Conservation (phyloP, 1,284 basidiomycete genomes). For the Cutaneotrichosporon dermatis region DNA sequence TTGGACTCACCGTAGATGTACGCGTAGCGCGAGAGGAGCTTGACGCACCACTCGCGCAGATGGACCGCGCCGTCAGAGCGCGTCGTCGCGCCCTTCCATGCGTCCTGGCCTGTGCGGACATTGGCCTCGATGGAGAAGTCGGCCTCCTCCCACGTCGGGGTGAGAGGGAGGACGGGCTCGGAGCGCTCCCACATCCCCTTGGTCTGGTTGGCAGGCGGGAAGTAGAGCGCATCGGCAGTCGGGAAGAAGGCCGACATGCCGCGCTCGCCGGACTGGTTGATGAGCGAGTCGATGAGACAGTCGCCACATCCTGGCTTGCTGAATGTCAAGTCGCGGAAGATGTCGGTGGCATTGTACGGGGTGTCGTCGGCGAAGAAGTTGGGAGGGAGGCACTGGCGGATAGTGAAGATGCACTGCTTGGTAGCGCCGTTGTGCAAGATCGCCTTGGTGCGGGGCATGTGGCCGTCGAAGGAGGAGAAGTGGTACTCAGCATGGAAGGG, state of each 20-base stretch:
- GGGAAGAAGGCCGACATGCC: constrained; percentile 47
- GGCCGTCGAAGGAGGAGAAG: constrained; percentile 25
- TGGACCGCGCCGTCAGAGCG: constrained; percentile 24
- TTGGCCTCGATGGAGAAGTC: constrained; percentile 25
- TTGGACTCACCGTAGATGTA: constrained; percentile 32
- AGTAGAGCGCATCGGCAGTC: constrained; percentile 12
- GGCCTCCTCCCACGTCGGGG: constrained; percentile 24
- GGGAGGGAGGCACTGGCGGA: constrained; percentile 31
- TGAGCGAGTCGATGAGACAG: constrained; percentile 42
- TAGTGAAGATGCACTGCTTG: constrained; percentile 25
- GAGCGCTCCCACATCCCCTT: constrained; percentile 22
- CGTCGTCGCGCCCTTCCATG: constrained; percentile 22
- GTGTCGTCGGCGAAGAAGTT: constrained; percentile 24
- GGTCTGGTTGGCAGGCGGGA: constrained; percentile 11
- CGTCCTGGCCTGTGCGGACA: constrained; percentile 35
- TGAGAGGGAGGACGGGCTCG: constrained; percentile 36
- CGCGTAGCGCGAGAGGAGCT: constrained; percentile 39
- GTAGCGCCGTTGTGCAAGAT: neutral
- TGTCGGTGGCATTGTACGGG: constrained; percentile 21
- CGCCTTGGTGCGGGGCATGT: constrained; percentile 17
- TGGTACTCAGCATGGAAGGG: constrained; percentile 24
- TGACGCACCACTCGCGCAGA: constrained; percentile 35
- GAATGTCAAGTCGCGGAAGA: constrained; percentile 41
- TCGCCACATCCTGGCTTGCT: constrained; percentile 41
- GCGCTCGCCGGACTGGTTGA: constrained; percentile 34